These are phyloP conservation scores for Suillus weaverae DNA, from an alignment of 768 basidiomycete species.

Conservation along the genomic window DNA sequence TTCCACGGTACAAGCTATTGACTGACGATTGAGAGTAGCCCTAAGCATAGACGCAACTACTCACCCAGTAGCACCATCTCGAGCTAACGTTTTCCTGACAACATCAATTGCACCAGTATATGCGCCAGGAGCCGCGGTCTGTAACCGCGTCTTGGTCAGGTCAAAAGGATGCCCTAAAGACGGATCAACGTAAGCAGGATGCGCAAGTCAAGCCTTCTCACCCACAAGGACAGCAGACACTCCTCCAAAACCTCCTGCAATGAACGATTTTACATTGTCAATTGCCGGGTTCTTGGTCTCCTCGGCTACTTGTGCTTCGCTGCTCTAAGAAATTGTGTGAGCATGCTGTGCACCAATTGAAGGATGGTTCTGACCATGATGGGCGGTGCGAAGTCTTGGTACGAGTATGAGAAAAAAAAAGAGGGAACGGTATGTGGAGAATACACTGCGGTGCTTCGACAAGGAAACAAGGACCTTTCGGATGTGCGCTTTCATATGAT, in stretches of 20 bases:
- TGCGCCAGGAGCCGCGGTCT: conserved; percentile 85
- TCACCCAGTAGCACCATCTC: conserved; percentile 88
- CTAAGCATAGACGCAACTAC: conserved; percentile 2
- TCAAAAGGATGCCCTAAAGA: conserved; percentile 92
- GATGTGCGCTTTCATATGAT: conserved; percentile 29
- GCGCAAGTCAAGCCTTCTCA: conserved; percentile 36
- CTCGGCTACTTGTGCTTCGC: conserved; percentile 22
- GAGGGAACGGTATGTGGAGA: not conserved
- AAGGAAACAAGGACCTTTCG: not conserved
- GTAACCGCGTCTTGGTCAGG: conserved; percentile 92
- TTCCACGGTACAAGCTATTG: conserved; percentile 81
- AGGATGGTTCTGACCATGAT: conserved; percentile 26
- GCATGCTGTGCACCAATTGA: not conserved
- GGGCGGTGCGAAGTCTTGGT: conserved; percentile 9
- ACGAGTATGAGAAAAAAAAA: conserved; percentile 8
- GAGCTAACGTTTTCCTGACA: conserved; percentile 85
- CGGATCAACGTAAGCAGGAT: conserved; percentile 11
- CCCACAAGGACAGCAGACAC: conserved; percentile 86
- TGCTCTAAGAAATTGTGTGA: conserved; percentile 25
- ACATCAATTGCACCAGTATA: conserved; percentile 95
- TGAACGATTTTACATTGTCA: conserved; percentile 75
- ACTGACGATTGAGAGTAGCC: conserved; percentile 7
- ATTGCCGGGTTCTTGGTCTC: conserved; percentile 29
- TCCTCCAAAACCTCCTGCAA: conserved; percentile 94
- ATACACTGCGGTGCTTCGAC: conserved; percentile 13